Conservation (phyloP, 192 early-diverging fungal genomes). For the Coemansia guatemalensis region DNA sequence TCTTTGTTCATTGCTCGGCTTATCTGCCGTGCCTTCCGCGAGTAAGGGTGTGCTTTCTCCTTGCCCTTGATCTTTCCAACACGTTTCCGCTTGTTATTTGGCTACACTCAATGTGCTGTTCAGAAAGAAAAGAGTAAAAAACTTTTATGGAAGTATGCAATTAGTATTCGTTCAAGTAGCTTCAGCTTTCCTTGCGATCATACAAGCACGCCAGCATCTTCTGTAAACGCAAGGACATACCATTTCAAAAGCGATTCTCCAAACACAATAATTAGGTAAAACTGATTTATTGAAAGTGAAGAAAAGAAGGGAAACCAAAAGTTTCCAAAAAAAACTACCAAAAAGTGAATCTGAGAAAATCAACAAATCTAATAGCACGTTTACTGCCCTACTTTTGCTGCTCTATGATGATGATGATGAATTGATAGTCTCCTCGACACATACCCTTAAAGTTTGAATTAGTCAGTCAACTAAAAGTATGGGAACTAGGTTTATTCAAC, state of each 20-base stretch:
- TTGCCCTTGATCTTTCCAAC: conserved; percentile 57
- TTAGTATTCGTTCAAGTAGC: not conserved
- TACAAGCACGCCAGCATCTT: not conserved
- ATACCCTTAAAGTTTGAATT: too few relatives aligned
- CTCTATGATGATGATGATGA: too few relatives aligned
- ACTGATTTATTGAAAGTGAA: too few relatives aligned
- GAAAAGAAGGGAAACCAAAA: too few relatives aligned
- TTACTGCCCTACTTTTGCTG: too few relatives aligned
- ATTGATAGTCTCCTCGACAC: too few relatives aligned
- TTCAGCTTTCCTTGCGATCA: not conserved
- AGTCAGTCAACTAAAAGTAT: too few relatives aligned
- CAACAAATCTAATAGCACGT: not conserved
- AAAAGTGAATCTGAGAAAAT: too few relatives aligned
- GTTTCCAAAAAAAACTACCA: too few relatives aligned
- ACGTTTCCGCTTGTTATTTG: conserved; percentile 60
- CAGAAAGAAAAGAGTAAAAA: not conserved
- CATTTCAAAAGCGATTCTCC: not conserved
- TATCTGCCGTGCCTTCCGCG: conserved; percentile 69
- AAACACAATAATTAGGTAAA: not conserved
- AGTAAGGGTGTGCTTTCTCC: conserved; percentile 74
- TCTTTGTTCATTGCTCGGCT: conserved; percentile 61
- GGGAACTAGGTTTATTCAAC: too few relatives aligned
- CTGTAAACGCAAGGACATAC: not conserved
- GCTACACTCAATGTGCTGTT: conserved; percentile 28
- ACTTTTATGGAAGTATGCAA: not conserved